Evolutionary conservation across 163 green algal species (phyloP), one percentile per base, ranked within the genome.

Genomic region (Coccomyxa subellipsoidea): DNA sequence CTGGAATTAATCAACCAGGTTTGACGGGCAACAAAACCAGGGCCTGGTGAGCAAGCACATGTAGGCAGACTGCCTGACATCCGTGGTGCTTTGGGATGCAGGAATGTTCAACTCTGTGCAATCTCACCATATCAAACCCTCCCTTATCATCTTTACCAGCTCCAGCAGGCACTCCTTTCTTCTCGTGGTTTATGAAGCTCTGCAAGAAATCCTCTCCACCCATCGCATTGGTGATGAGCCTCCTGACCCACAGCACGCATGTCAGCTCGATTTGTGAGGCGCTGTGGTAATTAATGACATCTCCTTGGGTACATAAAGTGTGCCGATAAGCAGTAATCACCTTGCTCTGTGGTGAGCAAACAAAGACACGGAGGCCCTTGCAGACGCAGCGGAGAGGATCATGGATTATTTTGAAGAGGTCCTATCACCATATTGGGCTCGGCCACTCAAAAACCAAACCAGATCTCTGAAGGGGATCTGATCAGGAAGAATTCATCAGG

Each of bases 81-180:
- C 4, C 7, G 34, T 71, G 0, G 7, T 54, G 40, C 32, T n/a
- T n/a, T n/a, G n/a, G n/a, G n/a, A n/a, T n/a, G n/a, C n/a, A n/a
- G n/a, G n/a, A n/a, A n/a, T n/a, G n/a, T n/a, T n/a, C n/a, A n/a
- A 18, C 47, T 59, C 23, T 59, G 15, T 59, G 15, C 21, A 7
- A 10, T 34, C 84, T 32, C 73, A 88, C 82, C 84, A 97, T 83
- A 37, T 96, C 90, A 82, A 97, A 97, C 21, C 81, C 81, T 0
- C 70, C 66, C 0, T 80, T 80, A 1, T 82, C 76, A 32, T 86
- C 75, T 2, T 79, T 89, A 70, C 93, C 93, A 2, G 93, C 92
- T 18, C 76, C 81, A 4, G 77, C 38, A 7, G 94, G 93, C 4
- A 97, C 85, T 37, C 94, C 93, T 5, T 83, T 72, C 59, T 87